phyloP scores from a whole-genome alignment of 2,329 filamentous ascomycete species.

The Aspergillus versicolor region DNA sequence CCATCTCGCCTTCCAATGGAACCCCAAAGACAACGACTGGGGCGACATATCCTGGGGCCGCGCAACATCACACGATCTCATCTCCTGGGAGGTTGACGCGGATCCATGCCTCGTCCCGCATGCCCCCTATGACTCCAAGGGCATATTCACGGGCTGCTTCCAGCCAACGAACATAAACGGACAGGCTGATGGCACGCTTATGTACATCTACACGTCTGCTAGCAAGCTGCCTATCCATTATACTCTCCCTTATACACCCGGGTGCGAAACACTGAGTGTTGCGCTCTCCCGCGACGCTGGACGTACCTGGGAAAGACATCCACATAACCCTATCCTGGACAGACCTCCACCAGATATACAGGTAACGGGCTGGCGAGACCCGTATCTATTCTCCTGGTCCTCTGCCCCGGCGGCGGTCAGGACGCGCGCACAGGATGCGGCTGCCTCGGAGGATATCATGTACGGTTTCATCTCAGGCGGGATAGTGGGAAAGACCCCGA shows the following conservation, averaged over 20 bases:
- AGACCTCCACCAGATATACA: conserved; percentile 32
- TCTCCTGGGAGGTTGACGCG: conserved; percentile 36
- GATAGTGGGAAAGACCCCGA: conserved; percentile 42
- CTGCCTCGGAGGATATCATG: conserved; percentile 21
- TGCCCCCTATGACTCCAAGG: conserved; percentile 38
- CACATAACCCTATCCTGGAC: conserved; percentile 39
- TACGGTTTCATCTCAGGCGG: conserved; percentile 54
- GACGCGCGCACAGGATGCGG: background rate
- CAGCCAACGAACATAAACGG: conserved; percentile 27
- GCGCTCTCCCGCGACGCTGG: conserved; percentile 41
- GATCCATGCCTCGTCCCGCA: conserved; percentile 34
- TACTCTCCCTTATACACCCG: conserved; percentile 36
- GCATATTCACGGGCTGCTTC: conserved; percentile 45
- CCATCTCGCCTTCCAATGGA: conserved; percentile 47
- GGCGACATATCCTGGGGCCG: conserved; percentile 46
- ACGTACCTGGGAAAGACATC: conserved; percentile 35
- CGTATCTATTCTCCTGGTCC: conserved; percentile 36
- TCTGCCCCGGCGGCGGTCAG: conserved; percentile 18
- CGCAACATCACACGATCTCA: conserved; percentile 38
- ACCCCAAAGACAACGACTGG: conserved; percentile 43
- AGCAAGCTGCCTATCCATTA: conserved; percentile 42
- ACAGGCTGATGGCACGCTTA: conserved; percentile 26
- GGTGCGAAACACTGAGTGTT: conserved; percentile 40
- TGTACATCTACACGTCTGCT: conserved; percentile 43
- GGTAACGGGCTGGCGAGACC: conserved; percentile 47